Percentiles rank a stretch among this genome's conserved stretches.
Evolutionary conservation across 2,329 filamentous ascomycete species (phyloP).

Genomic region (Pseudogymnoascus sp.): DNA sequence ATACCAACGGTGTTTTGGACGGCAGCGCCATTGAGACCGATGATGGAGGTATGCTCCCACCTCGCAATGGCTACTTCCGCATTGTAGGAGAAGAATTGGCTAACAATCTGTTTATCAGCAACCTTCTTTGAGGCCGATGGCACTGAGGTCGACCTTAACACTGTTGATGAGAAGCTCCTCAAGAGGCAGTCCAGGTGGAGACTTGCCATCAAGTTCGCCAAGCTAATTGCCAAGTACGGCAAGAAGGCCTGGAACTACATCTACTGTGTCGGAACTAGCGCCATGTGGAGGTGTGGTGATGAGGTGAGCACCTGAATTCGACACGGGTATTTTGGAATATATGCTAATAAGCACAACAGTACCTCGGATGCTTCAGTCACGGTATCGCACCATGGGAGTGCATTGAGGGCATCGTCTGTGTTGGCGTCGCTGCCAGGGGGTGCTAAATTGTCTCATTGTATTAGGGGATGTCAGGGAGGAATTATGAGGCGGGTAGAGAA

Average conservation of each 20-base stretch:
- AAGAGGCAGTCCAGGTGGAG: constrained; percentile 1
- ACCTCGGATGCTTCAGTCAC: neutral
- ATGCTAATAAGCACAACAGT: neutral
- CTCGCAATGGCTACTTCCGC: no score
- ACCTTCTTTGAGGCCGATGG: constrained; percentile 2
- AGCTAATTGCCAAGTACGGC: neutral
- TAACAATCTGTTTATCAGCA: neutral
- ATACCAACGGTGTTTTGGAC: neutral
- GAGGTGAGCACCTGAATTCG: neutral
- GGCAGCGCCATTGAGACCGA: neutral
- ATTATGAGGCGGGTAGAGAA: neutral
- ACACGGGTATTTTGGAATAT: neutral
- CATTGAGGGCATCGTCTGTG: neutral
- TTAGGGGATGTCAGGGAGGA: neutral
- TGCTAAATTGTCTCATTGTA: neutral
- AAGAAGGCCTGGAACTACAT: constrained; percentile 9
- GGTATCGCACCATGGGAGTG: neutral
- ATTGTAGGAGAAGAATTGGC: no score
- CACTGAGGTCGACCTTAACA: neutral
- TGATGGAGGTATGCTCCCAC: neutral
- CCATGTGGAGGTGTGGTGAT: neutral
- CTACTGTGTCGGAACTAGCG: neutral
- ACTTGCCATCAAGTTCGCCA: constrained; percentile 6
- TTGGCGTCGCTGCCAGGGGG: neutral
- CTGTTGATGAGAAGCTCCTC: neutral